phyloP scores from a whole-genome alignment of 2,329 filamentous ascomycete genomes.

The Ascochyta koolunga region DNA sequence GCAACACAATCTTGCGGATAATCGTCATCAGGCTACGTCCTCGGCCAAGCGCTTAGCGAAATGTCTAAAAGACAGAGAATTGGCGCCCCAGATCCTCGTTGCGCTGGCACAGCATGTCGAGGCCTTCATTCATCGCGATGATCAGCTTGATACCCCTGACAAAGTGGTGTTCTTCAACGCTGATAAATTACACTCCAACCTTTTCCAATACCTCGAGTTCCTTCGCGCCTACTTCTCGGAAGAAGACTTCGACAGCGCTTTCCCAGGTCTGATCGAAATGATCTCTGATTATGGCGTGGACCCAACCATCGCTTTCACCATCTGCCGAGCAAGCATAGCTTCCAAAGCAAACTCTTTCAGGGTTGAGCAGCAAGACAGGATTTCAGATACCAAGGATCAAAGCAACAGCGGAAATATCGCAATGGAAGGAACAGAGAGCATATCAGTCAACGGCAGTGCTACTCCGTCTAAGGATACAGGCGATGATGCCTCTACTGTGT shows the following conservation, averaged over 20 bases:
- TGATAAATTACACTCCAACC: constrained; percentile 85
- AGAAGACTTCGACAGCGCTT: constrained; percentile 76
- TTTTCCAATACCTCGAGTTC: constrained; percentile 88
- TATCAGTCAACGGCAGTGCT: constrained; percentile 8
- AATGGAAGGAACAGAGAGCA: constrained; percentile 35
- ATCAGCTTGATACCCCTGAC: constrained; percentile 78
- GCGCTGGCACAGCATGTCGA: constrained; percentile 89
- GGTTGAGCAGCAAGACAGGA: constrained; percentile 36
- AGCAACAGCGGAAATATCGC: constrained; percentile 59
- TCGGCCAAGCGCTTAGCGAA: constrained; percentile 82
- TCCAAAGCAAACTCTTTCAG: constrained; percentile 48
- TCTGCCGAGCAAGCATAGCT: constrained; percentile 74
- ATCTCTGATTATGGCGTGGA: constrained; percentile 82
- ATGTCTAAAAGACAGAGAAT: constrained; percentile 75
- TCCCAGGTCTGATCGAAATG: constrained; percentile 76
- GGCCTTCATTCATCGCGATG: constrained; percentile 77
- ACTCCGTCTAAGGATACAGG: constrained; percentile 2
- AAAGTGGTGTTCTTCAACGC: constrained; percentile 88
- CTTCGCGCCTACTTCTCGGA: constrained; percentile 78
- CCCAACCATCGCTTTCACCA: constrained; percentile 81
- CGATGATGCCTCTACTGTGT: constrained; percentile 2
- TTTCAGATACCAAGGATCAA: constrained; percentile 14
- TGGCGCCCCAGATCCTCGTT: constrained; percentile 84
- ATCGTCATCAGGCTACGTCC: constrained; percentile 74
- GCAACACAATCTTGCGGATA: constrained; percentile 76